phyloP scores from a whole-genome alignment of 441 rosid species.

The Pelargonium fulgidum region DNA sequence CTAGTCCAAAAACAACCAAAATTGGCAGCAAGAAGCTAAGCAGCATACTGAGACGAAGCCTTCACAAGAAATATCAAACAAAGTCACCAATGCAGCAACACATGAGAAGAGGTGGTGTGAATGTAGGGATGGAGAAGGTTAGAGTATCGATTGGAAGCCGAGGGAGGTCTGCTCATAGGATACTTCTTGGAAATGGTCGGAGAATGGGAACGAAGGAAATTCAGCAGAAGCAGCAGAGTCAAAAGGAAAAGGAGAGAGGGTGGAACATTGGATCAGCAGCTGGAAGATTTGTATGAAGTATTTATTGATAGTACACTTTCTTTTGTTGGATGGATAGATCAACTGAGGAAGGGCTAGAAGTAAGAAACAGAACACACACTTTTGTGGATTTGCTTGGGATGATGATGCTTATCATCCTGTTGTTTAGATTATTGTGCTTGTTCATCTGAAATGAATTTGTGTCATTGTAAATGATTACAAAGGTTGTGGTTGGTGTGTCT shows the following conservation, averaged over 20 bases:
- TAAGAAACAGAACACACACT: neutral
- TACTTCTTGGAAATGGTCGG: constrained; percentile 49
- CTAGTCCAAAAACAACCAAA: constrained; percentile 49
- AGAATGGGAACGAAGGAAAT: constrained; percentile 40
- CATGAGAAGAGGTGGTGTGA: constrained; percentile 62
- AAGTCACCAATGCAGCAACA: constrained; percentile 65
- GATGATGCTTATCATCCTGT: constrained; percentile 1
- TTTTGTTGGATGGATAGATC: neutral
- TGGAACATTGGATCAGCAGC: constrained; percentile 46
- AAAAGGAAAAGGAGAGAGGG: constrained; percentile 73
- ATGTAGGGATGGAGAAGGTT: constrained; percentile 79
- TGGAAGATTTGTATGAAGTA: constrained; percentile 18
- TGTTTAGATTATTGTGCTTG: constrained; percentile 2
- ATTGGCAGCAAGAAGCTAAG: constrained; percentile 49
- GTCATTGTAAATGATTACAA: no score
- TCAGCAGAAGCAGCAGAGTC: constrained; percentile 50
- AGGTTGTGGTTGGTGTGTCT: no score
- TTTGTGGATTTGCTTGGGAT: constrained; percentile 2
- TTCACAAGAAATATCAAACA: constrained; percentile 55
- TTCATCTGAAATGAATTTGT: neutral
- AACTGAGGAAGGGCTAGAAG: neutral
- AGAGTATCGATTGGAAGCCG: constrained; percentile 81
- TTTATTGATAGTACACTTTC: neutral
- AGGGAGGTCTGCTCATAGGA: constrained; percentile 61
- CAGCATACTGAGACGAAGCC: constrained; percentile 61